Conservation (phyloP, 805 yeast genomes). For the Candida palmyrensis region DNA sequence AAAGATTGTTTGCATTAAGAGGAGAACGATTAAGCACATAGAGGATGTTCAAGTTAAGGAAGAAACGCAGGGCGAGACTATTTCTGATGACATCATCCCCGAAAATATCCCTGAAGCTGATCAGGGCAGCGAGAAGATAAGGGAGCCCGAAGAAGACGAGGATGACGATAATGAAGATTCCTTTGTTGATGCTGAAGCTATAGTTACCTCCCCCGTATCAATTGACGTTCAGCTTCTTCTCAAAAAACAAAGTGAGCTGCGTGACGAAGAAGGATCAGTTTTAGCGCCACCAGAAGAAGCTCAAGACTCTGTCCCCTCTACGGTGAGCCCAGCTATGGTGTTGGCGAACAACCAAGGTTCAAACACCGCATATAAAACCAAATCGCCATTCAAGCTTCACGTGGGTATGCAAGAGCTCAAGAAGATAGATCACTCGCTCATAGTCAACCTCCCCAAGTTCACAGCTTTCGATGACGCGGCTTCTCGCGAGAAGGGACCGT, state of each 20-base stretch:
- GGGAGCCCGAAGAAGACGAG: neutral
- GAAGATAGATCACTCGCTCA: constrained; percentile 42
- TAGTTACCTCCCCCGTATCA: constrained; percentile 3
- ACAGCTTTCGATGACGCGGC: constrained; percentile 37
- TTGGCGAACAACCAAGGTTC: neutral
- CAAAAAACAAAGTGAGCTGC: too few relatives aligned
- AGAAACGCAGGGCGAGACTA: constrained; percentile 1
- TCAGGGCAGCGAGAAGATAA: neutral
- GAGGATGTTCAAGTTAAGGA: constrained; percentile 7
- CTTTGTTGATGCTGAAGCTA: neutral
- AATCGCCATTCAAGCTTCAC: constrained; percentile 43
- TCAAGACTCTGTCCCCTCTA: neutral
- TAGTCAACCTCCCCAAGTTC: constrained; percentile 44
- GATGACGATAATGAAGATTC: constrained; percentile 1
- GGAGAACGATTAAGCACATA: constrained; percentile 36
- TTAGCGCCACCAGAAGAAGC: neutral
- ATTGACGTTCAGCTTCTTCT: constrained; percentile 10
- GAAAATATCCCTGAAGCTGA: neutral
- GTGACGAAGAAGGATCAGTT: neutral
- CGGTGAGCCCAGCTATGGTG: too few relatives aligned
- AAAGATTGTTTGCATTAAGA: constrained; percentile 52
- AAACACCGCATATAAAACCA: constrained; percentile 2
- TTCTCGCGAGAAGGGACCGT: constrained; percentile 13
- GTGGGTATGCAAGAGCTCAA: constrained; percentile 38
- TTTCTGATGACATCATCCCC: neutral